These are phyloP conservation scores for Fusarium miscanthi DNA, from an alignment of 2,329 filamentous ascomycete species.

Conservation along the genomic window DNA sequence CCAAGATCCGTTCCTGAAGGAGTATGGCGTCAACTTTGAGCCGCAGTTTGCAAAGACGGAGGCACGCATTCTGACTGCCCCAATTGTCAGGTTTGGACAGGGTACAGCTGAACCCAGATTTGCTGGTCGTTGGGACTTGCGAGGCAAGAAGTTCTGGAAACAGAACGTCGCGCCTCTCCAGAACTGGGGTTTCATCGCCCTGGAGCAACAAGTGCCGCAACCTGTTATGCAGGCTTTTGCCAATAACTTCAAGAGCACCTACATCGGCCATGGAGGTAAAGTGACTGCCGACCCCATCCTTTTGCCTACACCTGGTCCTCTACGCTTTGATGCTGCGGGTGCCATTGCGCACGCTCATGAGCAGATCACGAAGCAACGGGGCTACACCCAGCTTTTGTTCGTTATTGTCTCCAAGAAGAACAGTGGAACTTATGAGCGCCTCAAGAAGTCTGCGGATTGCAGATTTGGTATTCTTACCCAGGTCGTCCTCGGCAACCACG, in stretches of 20 bases:
- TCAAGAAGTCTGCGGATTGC: slow-evolving; percentile 92
- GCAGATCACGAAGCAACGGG: slow-evolving; percentile 64
- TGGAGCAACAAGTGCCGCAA: slow-evolving; percentile 65
- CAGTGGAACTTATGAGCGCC: slow-evolving; percentile 77
- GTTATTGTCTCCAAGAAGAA: slow-evolving; percentile 81
- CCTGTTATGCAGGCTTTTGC: slow-evolving; percentile 48
- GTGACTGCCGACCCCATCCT: slow-evolving; percentile 52
- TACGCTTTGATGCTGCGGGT: slow-evolving; percentile 58
- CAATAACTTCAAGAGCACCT: slow-evolving; percentile 58
- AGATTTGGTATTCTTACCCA: slow-evolving; percentile 87
- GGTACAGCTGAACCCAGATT: slow-evolving; percentile 69
- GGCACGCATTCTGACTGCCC: slow-evolving; percentile 77
- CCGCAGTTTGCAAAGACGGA: slow-evolving; percentile 72
- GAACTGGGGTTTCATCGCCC: slow-evolving; percentile 80
- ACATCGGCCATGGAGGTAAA: slow-evolving; percentile 62
- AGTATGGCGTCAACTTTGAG: slow-evolving; percentile 80
- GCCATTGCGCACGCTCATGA: slow-evolving; percentile 59
- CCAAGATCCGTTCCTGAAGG: slow-evolving; percentile 75
- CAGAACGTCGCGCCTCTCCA: slow-evolving; percentile 71
- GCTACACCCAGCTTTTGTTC: slow-evolving; percentile 79
- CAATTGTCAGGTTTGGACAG: slow-evolving; percentile 75
- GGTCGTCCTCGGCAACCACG: slow-evolving; percentile 78
- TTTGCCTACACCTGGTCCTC: slow-evolving; percentile 45
- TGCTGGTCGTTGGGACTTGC: slow-evolving; percentile 86
- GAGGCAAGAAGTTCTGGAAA: slow-evolving; percentile 78